A percentile compares a stretch with the other conserved stretches of the same genome.
phyloP scores from a whole-genome alignment of 1,284 basidiomycete species.

The Microbotryum scabiosae region DNA sequence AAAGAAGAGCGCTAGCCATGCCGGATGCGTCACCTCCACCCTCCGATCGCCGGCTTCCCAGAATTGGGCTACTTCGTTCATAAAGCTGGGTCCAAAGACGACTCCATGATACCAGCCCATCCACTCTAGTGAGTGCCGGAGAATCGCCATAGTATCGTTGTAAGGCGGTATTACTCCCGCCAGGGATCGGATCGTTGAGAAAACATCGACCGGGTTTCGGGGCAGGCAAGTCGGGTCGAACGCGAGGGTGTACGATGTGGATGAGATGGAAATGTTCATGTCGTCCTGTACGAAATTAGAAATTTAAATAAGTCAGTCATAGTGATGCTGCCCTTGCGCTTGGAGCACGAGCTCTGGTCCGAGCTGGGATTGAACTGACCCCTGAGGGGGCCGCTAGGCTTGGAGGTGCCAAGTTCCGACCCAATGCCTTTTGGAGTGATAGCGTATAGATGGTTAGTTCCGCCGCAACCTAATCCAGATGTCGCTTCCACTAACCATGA shows the following conservation, averaged over 20 bases:
- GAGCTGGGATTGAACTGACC: too few species aligned
- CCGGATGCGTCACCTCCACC: slow-evolving; percentile 8
- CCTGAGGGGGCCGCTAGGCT: too few species aligned
- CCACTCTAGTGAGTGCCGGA: background rate
- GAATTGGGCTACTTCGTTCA: slow-evolving; percentile 15
- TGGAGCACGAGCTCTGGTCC: too few species aligned
- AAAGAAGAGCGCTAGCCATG: slow-evolving; percentile 28
- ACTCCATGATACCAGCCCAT: slow-evolving; percentile 2
- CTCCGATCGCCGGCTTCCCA: background rate
- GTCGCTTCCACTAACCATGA: background rate
- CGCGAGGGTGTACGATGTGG: background rate
- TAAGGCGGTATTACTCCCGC: slow-evolving; percentile 1
- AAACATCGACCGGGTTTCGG: background rate
- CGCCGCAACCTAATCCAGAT: too few species aligned
- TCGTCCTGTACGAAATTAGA: background rate
- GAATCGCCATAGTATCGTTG: slow-evolving; percentile 1
- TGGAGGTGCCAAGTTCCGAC: too few species aligned
- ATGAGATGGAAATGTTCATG: background rate
- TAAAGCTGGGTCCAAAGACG: background rate
- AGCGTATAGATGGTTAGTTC: too few species aligned
- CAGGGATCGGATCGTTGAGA: slow-evolving; percentile 1
- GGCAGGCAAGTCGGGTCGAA: background rate
- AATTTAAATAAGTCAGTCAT: background rate
- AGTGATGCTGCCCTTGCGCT: background rate
- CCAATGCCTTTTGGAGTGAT: too few species aligned